Conservation (phyloP, 176 grass and related monocot genomes). For the Zea mays region Zm-B73-REFERENCE-NAM-5.0 NC_050098.1:205221001-205221500, state of each 20-base stretch:
- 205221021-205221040: slow-evolving; percentile 65
- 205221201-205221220: not conserved
- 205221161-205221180: not conserved
- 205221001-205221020: slow-evolving; percentile 57
- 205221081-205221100: slow-evolving; percentile 60
- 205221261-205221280: not conserved
- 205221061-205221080: slow-evolving; percentile 93
- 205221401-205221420: slow-evolving; percentile 93
- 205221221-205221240: not conserved
- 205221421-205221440: slow-evolving; percentile 80
- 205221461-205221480: slow-evolving; percentile 72
- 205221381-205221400: slow-evolving; percentile 81
- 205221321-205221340: not conserved
- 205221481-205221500: slow-evolving; percentile 45
- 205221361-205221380: not conserved
- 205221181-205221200: not conserved
- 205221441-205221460: slow-evolving; percentile 96
- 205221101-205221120: slow-evolving; percentile 4
- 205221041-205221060: slow-evolving; percentile 80
- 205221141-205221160: not conserved
- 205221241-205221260: not conserved
- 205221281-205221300: not conserved
- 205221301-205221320: not conserved
- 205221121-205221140: not conserved
- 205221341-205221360: not conserved